phyloP scores from a whole-genome alignment of 106 monocot genomes.

The Platanthera guangdongensis region DNA sequence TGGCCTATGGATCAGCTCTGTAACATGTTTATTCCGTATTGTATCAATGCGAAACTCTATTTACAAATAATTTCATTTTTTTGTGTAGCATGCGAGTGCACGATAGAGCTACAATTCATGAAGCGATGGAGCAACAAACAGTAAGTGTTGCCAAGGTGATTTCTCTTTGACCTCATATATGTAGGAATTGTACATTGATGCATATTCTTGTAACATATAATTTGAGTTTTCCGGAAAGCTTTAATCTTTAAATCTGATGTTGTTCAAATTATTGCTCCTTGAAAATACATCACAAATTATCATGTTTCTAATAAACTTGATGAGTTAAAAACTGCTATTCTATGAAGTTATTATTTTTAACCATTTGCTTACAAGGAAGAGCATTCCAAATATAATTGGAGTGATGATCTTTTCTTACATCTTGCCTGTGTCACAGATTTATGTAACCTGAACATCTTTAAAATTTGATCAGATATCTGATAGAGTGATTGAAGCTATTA shows the following conservation, averaged over 20 bases:
- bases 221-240: not conserved
- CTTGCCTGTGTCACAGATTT: not conserved
- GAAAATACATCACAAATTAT: not conserved
- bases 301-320: not conserved
- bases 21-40: not conserved
- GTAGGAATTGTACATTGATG: conserved; percentile 1
- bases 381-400: too few relatives aligned
- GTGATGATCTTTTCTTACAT: not conserved
- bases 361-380: not conserved
- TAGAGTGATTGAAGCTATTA: not conserved
- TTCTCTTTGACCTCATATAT: not conserved
- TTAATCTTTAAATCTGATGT: not conserved
- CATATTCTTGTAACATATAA: not conserved
- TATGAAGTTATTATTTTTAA: not conserved
- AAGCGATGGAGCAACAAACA: conserved; percentile 99
- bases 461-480: too few relatives aligned
- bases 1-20: not conserved
- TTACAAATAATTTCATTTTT: not conserved
- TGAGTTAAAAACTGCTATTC: not conserved
- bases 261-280: not conserved
- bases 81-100: conserved; percentile 83
- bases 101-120: conserved; percentile 97
- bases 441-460: not conserved
- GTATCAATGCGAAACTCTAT: not conserved
- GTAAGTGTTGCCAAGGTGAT: conserved; percentile 95